A percentile compares a stretch with the other conserved stretches of the same genome.
Conservation (phyloP, 1,139 yeast genomes). For the Taphrina sp. region DNA sequence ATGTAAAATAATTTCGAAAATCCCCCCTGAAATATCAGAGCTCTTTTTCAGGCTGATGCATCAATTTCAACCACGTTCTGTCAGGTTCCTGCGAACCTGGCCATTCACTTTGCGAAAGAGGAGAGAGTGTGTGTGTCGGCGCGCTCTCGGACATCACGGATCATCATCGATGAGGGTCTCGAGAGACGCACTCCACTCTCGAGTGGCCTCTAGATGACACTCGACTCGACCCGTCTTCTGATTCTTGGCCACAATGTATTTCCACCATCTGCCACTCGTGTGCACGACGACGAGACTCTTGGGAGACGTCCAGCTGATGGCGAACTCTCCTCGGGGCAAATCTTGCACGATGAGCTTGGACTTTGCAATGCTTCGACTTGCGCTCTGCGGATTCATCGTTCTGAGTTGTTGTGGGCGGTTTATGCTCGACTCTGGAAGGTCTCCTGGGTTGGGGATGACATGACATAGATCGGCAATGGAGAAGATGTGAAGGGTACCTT, state of each 20-base stretch:
- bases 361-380: not conserved
- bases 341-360: not conserved
- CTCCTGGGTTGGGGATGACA: not conserved
- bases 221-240: not conserved
- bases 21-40: not conserved
- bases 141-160: too few species aligned
- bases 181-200: too few species aligned
- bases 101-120: too few species aligned
- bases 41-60: not conserved
- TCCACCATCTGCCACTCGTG: not conserved
- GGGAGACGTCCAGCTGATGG: not conserved
- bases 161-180: too few species aligned
- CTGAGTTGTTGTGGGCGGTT: not conserved
- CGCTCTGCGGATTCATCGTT: not conserved
- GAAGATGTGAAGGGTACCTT: conserved; percentile 8
- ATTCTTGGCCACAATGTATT: not conserved
- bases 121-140: too few species aligned
- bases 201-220: too few species aligned
- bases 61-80: not conserved
- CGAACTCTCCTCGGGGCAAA: not conserved
- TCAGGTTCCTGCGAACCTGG: not conserved
- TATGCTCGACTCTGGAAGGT: not conserved
- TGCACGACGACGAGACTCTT: not conserved
- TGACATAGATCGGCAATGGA: not conserved
- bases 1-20: not conserved